phyloP scores from a whole-genome alignment of 176 grass and related monocot genomes.

The Dactylis glomerata region DNA sequence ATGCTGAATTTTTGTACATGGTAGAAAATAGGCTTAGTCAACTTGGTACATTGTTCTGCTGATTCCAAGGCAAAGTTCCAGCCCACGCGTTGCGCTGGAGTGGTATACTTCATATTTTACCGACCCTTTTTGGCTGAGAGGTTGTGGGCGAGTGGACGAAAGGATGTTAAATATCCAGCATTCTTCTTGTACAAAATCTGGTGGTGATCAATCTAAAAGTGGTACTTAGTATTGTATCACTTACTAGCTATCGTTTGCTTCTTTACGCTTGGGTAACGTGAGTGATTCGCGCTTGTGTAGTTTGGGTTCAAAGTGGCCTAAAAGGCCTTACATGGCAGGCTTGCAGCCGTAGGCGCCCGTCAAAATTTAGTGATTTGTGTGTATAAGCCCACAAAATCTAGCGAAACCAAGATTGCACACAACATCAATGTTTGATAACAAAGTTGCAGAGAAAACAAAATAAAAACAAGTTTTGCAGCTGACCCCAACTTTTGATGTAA shows the following conservation, averaged over 20 bases:
- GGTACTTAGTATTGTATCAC: not conserved
- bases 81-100: not conserved
- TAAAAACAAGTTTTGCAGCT: no score
- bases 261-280: not conserved
- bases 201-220: not conserved
- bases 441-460: no score
- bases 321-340: no score
- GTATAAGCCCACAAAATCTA: no score
- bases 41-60: not conserved
- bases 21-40: conserved; percentile 31
- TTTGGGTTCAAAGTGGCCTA: no score
- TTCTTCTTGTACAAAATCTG: conserved; percentile 26
- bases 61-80: not conserved
- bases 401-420: no score
- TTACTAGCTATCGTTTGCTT: not conserved
- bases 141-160: not conserved
- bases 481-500: no score
- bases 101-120: not conserved
- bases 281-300: not conserved
- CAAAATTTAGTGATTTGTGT: no score
- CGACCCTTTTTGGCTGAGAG: not conserved
- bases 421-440: no score
- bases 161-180: not conserved
- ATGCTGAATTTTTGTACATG: conserved; percentile 28
- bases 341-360: no score